Conservation (phyloP, 176 grass and related monocot genomes). For the Carex scoparia region DNA sequence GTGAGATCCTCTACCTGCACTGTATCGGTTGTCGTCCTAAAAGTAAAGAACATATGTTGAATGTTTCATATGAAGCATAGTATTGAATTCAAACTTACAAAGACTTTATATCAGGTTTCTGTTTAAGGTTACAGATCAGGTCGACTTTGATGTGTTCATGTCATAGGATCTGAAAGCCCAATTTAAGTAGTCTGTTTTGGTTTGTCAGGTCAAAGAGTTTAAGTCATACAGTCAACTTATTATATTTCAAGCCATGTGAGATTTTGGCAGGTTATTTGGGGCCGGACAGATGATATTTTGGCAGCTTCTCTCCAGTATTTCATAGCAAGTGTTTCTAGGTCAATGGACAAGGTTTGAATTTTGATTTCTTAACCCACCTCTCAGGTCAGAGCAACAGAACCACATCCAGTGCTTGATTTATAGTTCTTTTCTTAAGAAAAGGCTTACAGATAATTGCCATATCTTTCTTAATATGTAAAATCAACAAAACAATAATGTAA, state of each 20-base stretch:
- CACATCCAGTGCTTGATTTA: background rate
- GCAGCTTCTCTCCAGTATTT: background rate
- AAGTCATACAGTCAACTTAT: background rate
- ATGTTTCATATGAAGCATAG: background rate
- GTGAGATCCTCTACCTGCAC: constrained; percentile 84
- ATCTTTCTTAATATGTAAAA: background rate
- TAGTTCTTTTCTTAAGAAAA: background rate
- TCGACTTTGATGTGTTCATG: background rate
- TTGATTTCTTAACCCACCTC: background rate
- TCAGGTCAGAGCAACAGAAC: background rate
- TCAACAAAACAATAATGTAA: background rate
- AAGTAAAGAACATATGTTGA: constrained; percentile 4
- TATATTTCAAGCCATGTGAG: background rate
- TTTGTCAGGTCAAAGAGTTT: background rate
- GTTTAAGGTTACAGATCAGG: background rate
- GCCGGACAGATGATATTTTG: background rate
- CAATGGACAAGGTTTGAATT: background rate
- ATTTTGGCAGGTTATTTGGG: background rate
- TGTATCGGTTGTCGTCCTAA: constrained; percentile 87
- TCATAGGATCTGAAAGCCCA: background rate
- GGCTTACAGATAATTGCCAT: background rate
- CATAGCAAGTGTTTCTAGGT: background rate
- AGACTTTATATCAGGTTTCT: background rate
- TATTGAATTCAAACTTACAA: background rate
- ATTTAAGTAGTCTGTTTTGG: background rate